Evolutionary conservation across 805 yeast species (phyloP).

Genomic region (Starmera caribaea): DNA sequence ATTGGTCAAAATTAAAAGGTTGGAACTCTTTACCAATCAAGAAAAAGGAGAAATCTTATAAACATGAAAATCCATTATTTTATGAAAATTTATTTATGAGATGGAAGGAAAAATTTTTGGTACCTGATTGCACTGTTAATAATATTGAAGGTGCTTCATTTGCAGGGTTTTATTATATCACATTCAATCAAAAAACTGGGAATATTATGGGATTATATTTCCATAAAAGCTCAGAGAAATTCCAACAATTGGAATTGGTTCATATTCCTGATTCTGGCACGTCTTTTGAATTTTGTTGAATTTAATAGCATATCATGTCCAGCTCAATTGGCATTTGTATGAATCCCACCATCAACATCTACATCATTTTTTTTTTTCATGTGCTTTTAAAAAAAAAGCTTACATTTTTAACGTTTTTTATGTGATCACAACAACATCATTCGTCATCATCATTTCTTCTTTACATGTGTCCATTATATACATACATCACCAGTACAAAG

Average conservation of each 20-base stretch:
- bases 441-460: too few relatives aligned
- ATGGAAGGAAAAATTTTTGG: conserved; percentile 87
- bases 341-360: too few relatives aligned
- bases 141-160: conserved; percentile 65
- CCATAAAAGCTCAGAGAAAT: conserved; percentile 66
- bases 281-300: neutral
- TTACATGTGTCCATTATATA: too few relatives aligned
- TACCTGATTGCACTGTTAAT: conserved; percentile 59
- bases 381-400: too few relatives aligned
- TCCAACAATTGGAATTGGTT: conserved; percentile 60
- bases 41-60: conserved; percentile 9
- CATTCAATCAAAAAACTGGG: conserved; percentile 71
- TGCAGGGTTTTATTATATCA: conserved; percentile 87
- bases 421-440: too few relatives aligned
- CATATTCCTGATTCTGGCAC: conserved; percentile 6
- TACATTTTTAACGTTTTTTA: too few relatives aligned
- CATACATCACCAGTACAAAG: too few relatives aligned
- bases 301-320: too few relatives aligned
- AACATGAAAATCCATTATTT: conserved; percentile 21
- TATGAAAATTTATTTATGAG: conserved; percentile 69
- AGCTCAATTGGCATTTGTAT: too few relatives aligned
- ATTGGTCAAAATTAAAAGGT: conserved; percentile 52
- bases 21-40: conserved; percentile 22
- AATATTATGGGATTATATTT: conserved; percentile 72
- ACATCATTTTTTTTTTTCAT: too few relatives aligned